Conservation (phyloP, 371 early-diverging fungal species). For the Mucor saturninus region DNA sequence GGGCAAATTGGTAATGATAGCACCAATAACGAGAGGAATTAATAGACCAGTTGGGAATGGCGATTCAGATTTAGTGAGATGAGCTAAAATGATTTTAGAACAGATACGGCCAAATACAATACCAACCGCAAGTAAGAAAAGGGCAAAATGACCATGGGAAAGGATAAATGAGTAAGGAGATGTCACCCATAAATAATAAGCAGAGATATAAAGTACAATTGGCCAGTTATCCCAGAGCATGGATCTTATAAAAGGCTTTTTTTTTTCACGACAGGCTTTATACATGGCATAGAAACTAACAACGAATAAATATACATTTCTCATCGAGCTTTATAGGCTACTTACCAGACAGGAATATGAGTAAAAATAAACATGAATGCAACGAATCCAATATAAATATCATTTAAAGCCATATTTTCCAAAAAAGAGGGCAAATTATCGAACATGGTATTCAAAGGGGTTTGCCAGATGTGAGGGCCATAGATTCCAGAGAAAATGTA, state of each 20-base stretch:
- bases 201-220: constrained; percentile 59
- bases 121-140: constrained; percentile 75
- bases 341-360: constrained; percentile 73
- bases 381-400: constrained; percentile 62
- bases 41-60: constrained; percentile 80
- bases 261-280: constrained; percentile 69
- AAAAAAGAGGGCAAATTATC: constrained; percentile 38
- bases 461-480: constrained; percentile 45
- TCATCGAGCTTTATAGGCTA: not conserved
- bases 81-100: constrained; percentile 88
- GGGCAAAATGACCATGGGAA: constrained; percentile 67
- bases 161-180: constrained; percentile 72
- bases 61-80: constrained; percentile 80
- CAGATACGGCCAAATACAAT: constrained; percentile 90
- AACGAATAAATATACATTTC: not conserved
- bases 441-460: constrained; percentile 22
- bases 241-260: constrained; percentile 57
- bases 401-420: constrained; percentile 48
- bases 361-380: constrained; percentile 64
- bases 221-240: constrained; percentile 72
- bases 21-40: constrained; percentile 77
- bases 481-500: constrained; percentile 73
- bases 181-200: constrained; percentile 72
- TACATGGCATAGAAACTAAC: constrained; percentile 62
- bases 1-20: constrained; percentile 67